Evolutionary conservation across 331 rosid genomes (phyloP).

Genomic region (Phaseolus coccineus): DNA sequence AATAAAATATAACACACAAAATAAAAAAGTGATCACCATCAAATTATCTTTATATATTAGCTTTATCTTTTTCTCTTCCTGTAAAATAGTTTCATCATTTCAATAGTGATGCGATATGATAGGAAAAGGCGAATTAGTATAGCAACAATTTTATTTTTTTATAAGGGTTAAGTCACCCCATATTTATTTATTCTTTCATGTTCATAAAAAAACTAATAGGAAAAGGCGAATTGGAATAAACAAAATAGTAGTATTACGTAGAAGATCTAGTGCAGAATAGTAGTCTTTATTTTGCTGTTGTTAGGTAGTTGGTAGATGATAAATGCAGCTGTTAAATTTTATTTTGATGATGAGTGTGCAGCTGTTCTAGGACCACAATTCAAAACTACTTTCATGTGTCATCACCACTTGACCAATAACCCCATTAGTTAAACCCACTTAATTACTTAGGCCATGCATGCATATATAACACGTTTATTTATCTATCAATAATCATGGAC

Average conservation of each 20-base stretch:
- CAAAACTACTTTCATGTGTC: not conserved
- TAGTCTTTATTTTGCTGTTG: not conserved
- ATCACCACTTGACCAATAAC: not conserved
- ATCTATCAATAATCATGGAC: not conserved
- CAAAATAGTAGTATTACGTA: no score
- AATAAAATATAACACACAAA: not conserved
- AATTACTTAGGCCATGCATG: not conserved
- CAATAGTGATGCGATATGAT: not conserved
- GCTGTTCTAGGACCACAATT: not conserved
- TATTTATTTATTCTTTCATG: no score
- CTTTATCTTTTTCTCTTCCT: not conserved
- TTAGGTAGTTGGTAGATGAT: not conserved
- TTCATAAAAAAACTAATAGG: no score
- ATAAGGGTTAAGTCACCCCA: no score
- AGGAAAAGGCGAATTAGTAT: not conserved
- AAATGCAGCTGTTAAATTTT: not conserved
- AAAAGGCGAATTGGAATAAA: not conserved
- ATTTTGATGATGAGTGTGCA: not conserved
- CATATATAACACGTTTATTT: not conserved
- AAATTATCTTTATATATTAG: not conserved
- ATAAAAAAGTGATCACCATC: not conserved
- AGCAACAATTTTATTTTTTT: no score
- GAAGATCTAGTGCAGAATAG: not conserved
- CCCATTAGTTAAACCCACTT: not conserved
- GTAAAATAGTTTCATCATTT: not conserved